Base-by-base conservation (phyloP, 305 asterid species). In the Fraxinus xanthoxyloides region DNA sequence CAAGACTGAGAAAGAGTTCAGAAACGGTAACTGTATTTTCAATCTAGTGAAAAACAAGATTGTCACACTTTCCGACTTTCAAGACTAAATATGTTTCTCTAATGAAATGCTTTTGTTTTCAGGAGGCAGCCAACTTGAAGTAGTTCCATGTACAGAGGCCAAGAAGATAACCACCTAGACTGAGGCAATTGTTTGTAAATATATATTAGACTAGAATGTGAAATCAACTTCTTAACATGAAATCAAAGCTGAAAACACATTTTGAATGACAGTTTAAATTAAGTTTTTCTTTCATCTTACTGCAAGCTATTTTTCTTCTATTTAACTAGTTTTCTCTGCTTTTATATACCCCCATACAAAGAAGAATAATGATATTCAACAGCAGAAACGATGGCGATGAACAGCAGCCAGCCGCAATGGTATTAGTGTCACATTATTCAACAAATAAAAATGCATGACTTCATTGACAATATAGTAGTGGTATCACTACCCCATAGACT, bases 21-120 rank as follows among this genome's bases (percentile, higher is more conserved):
- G 77, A 76, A 82, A 38, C 23, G 86, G 85, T 56, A 83, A 65
- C 8, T 9, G 73, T 26, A 59, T 21, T 7, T 77, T 46, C 84
- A 35, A 26, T 79, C 80, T 36, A 70, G 77, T 43, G 88, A 81
- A 74, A 84, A 75, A 63, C 83, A 80, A 81, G 85, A 78, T 63
- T 24, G 79, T 2, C 78, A 78, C 72, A 65, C 76, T 65, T 82
- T 80, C 32, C 75, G 31, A 67, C 28, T 77, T 84, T 2, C 69
- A 72, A 38, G 72, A 79, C 13, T 67, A 17, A 9, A 65, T 30
- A 5, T 80, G 36, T 77, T 77, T 83, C 70, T 4, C 46, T 7
- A 83, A 75, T 1, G 85, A 77, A 80, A 69, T 76, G 28, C 82
- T 46, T 70, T 67, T 82, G 5, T n/a, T 35, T 36, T 79, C 78